Percentiles rank a stretch among this genome's conserved stretches.
Conservation (phyloP, 192 early-diverging fungal genomes). For the Umbelopsis ramanniana region DNA sequence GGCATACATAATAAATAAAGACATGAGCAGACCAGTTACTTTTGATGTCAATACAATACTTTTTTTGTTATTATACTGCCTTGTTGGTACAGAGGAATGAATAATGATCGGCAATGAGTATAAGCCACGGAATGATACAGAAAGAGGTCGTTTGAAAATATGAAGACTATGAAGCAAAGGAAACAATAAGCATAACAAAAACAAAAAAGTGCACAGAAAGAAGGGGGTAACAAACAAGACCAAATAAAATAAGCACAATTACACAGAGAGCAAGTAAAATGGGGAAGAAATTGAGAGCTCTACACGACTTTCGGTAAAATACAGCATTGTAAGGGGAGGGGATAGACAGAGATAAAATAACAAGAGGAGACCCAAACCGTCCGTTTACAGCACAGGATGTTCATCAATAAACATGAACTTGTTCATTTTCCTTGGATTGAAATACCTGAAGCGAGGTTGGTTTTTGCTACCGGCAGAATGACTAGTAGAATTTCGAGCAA, state of each 20-base stretch:
- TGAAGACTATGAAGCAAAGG: not conserved
- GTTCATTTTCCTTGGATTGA: slow-evolving; percentile 45
- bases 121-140: not conserved
- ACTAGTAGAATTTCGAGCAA: slow-evolving; percentile 25
- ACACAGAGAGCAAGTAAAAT: not conserved
- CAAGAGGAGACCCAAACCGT: not conserved
- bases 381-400: slow-evolving; percentile 34
- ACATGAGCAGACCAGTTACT: not conserved
- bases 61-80: slow-evolving; percentile 1
- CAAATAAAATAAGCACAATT: slow-evolving; percentile 5
- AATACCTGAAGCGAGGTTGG: slow-evolving; percentile 42
- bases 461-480: slow-evolving; percentile 26
- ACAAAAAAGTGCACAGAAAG: not conserved
- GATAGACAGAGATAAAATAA: not conserved
- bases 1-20: too few species aligned
- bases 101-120: not conserved
- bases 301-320: slow-evolving; percentile 13
- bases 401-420: slow-evolving; percentile 48
- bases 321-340: not conserved
- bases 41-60: not conserved
- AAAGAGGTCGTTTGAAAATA: not conserved
- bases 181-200: not conserved
- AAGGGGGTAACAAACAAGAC: not conserved
- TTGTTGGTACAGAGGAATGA: not conserved
- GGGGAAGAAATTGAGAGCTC: not conserved